Conservation (phyloP, 345 rosid genomes). For the Salix purpurea region DNA sequence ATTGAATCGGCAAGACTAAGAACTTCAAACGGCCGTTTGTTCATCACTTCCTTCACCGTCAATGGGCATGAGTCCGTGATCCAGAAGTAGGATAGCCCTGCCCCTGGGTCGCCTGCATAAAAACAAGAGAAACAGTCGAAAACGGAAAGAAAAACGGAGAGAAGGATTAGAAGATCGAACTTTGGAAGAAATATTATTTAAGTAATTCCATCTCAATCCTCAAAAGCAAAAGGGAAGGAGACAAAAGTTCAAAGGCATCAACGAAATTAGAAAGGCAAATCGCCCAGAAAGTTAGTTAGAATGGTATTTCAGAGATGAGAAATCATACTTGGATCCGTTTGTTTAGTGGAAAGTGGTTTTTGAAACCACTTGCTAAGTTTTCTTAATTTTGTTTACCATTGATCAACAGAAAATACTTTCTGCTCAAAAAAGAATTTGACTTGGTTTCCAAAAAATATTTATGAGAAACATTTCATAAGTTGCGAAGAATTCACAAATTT, state of each 20-base stretch:
- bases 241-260: neutral
- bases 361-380: too few relatives aligned
- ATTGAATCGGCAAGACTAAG: constrained; percentile 87
- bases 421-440: too few relatives aligned
- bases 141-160: neutral
- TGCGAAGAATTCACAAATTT: too few relatives aligned
- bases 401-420: too few relatives aligned
- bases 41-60: constrained; percentile 70
- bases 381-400: too few relatives aligned
- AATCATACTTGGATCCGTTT: neutral
- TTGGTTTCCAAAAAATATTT: too few relatives aligned
- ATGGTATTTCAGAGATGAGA: neutral
- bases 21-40: constrained; percentile 73
- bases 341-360: too few relatives aligned
- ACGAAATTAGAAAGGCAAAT: neutral
- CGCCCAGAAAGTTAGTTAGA: neutral
- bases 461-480: too few relatives aligned
- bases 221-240: neutral
- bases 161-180: neutral
- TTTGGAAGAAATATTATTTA: neutral
- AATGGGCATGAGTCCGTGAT: constrained; percentile 86
- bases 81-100: constrained; percentile 84
- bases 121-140: neutral
- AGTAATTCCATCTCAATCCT: neutral
- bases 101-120: constrained; percentile 58